Conservation (phyloP, 2,329 filamentous ascomycete species). For the Penicillium sp. region DNA sequence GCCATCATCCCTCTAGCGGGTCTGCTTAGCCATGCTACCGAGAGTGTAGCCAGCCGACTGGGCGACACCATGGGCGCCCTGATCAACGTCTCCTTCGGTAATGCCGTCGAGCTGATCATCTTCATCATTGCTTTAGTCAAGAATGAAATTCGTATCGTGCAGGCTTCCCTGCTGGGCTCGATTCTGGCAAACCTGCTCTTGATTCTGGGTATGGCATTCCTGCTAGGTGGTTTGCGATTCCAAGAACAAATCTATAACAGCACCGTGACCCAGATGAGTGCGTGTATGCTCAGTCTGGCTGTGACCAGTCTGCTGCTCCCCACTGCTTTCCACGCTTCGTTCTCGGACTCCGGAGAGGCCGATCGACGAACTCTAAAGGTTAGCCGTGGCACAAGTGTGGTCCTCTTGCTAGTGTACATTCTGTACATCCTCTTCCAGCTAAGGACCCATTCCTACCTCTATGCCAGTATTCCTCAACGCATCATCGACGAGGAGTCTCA, state of each 20-base stretch:
- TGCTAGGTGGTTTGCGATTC: conserved; percentile 81
- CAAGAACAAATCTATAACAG: conserved; percentile 96
- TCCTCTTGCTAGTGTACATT: conserved; percentile 78
- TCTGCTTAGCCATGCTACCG: conserved; percentile 72
- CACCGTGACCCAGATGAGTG: conserved; percentile 95
- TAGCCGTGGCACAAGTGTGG: conserved; percentile 85
- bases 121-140: conserved; percentile 77
- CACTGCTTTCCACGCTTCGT: conserved; percentile 91
- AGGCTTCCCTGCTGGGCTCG: conserved; percentile 85
- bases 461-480: conserved; percentile 87
- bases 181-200: conserved; percentile 86
- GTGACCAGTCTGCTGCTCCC: conserved; percentile 87
- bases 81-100: conserved; percentile 77
- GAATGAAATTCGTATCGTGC: conserved; percentile 86
- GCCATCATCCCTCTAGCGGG: conserved; percentile 76
- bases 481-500: conserved; percentile 90
- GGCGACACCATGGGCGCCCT: conserved; percentile 74
- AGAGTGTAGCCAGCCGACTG: conserved; percentile 72
- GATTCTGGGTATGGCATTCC: conserved; percentile 89
- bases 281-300: conserved; percentile 84
- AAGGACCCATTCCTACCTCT: conserved; percentile 89
- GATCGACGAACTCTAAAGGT: conserved; percentile 77
- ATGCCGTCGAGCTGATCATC: conserved; percentile 79
- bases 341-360: conserved; percentile 64
- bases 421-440: conserved; percentile 88